Conservation (phyloP, 371 early-diverging fungal genomes). For the Catenaria anguillulae region DNA sequence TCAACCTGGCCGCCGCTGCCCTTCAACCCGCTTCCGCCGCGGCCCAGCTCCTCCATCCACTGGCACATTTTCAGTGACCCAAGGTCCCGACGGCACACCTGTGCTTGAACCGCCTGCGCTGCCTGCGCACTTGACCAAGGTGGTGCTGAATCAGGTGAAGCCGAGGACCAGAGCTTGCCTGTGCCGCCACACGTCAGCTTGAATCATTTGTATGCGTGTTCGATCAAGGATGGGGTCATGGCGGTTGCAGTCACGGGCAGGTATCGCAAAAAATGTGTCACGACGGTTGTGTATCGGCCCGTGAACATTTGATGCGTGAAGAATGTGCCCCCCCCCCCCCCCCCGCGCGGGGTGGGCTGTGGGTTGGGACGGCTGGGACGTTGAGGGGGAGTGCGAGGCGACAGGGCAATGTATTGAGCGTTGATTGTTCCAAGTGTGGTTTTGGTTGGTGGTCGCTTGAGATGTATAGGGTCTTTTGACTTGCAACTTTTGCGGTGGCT, state of each 20-base stretch:
- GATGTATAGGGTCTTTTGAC: too few relatives aligned
- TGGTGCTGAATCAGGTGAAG: constrained; percentile 12
- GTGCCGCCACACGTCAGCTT: constrained; percentile 86
- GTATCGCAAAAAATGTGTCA: constrained; percentile 61
- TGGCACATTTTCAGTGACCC: not conserved
- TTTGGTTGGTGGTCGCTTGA: too few relatives aligned
- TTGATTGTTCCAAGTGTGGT: too few relatives aligned
- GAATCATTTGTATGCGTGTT: constrained; percentile 90
- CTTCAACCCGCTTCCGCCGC: not conserved
- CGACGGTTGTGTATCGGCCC: constrained; percentile 27
- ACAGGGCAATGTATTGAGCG: too few relatives aligned
- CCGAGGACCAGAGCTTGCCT: constrained; percentile 63
- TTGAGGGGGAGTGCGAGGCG: too few relatives aligned
- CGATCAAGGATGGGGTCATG: constrained; percentile 90
- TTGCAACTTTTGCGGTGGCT: too few relatives aligned
- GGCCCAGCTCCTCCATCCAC: not conserved
- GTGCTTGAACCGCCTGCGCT: not conserved
- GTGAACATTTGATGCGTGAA: constrained; percentile 13
- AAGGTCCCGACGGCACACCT: not conserved
- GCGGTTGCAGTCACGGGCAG: constrained; percentile 74
- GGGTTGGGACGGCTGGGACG: too few relatives aligned
- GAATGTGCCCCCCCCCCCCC: too few relatives aligned
- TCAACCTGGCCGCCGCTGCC: not conserved
- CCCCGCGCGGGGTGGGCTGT: too few relatives aligned
- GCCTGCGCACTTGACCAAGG: constrained; percentile 3